Evolutionary conservation across 257 asterid species (phyloP), one percentile per base, ranked within the genome.

Genomic region (Fraxinus pennsylvanica): DNA sequence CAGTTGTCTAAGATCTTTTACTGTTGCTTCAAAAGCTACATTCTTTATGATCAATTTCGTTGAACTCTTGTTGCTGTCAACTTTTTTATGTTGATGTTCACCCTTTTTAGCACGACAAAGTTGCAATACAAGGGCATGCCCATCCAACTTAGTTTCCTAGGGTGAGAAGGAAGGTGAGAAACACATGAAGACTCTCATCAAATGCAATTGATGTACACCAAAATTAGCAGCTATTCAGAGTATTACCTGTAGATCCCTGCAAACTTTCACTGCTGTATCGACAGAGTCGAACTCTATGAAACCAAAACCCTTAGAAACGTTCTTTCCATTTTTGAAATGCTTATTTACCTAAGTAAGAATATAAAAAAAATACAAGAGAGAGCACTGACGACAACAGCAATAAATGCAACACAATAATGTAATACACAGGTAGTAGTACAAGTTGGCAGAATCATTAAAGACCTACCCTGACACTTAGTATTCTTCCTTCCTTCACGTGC

Each of bases 1-100:
- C 50, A 93, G 78, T 76, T 93, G 96, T 80, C 93, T 88, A 17
- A 95, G 96, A 77, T 95, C 99, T 86, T 95, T 91, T 83, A 87
- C 96, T 13, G 99, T 95, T 22, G 97, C 98, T 92, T 95, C 93
- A 68, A 95, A 95, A 80, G 98, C 99, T 73, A 95, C 97, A 82
- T 95, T 95, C 81, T 93, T 89, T 30, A 93, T 87, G 17, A 95
- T 94, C 87, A 95, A 82, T 88, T 95, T 95, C 22, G 96, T 95
- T 68, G 97, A 90, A 86, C 98, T 93, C 76, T 39, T 79, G 70
- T 88, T 97, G 66, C 75, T 87, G 77, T 81, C 92, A 66, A 69
- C 69, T 72, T 83, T 93, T 79, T 86, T 91, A 68, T 80, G 79
- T 43, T 81, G 72, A 22, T 13, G 74, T 50, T 85, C 94, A 61